A percentile compares a stretch with the other conserved stretches of the same genome.
Evolutionary conservation across 176 grass and related monocot genomes (phyloP).

Genomic region (Carex parvula): DNA sequence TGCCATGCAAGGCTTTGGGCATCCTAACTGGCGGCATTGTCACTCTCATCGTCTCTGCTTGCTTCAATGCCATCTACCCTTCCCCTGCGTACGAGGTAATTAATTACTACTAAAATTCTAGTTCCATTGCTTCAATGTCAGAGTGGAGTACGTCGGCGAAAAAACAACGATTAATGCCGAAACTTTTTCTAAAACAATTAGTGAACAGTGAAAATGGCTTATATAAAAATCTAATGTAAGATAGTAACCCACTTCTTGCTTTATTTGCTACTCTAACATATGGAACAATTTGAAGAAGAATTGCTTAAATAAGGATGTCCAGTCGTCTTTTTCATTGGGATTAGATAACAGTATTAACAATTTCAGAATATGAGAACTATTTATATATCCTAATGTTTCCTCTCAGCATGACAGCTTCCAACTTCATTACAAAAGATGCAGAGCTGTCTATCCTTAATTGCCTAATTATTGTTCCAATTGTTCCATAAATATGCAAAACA

Average conservation of each 20-base stretch:
- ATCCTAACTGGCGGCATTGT: slow-evolving; percentile 10
- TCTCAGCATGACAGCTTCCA: neutral
- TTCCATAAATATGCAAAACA: neutral
- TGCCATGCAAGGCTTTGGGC: slow-evolving; percentile 37
- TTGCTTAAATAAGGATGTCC: no score
- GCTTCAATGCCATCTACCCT: neutral
- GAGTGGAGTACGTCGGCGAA: neutral
- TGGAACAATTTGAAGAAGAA: no score
- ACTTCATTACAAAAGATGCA: neutral
- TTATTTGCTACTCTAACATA: no score
- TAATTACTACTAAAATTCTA: no score
- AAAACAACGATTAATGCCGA: neutral
- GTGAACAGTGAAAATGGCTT: no score
- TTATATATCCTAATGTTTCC: neutral
- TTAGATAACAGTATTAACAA: neutral
- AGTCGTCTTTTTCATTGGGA: no score
- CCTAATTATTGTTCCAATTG: neutral
- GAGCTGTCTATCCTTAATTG: neutral
- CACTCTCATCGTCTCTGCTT: slow-evolving; percentile 15
- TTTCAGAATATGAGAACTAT: neutral
- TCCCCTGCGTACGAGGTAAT: neutral
- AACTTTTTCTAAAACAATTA: no score
- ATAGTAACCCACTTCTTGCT: no score
- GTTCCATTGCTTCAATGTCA: neutral
- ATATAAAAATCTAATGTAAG: no score